Evolutionary conservation across 805 yeast species (phyloP).

Genomic region (Yarrowia yakushimensis): DNA sequence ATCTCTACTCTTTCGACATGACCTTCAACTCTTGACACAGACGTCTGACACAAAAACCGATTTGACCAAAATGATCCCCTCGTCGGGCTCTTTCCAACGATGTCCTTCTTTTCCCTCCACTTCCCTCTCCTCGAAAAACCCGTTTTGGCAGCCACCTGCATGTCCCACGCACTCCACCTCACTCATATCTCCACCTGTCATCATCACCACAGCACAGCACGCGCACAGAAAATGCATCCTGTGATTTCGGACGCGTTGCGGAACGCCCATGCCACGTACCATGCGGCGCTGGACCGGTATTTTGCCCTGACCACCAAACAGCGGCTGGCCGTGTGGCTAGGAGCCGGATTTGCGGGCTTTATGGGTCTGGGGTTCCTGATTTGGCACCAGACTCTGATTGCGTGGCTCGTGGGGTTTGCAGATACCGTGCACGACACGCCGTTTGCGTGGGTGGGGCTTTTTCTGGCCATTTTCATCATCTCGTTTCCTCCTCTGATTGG

Average conservation of each 20-base stretch:
- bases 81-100: neutral
- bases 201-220: neutral
- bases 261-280: constrained; percentile 23
- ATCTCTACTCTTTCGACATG: too few species aligned
- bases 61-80: too few species aligned
- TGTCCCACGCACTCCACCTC: neutral
- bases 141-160: neutral
- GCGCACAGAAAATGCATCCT: constrained; percentile 4
- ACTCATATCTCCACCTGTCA: neutral
- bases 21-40: too few species aligned
- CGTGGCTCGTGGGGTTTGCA: constrained; percentile 36
- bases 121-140: too few species aligned
- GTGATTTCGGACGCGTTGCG: constrained; percentile 19
- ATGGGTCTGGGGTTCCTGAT: constrained; percentile 33
- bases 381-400: constrained; percentile 38
- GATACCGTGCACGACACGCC: constrained; percentile 35
- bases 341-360: constrained; percentile 9
- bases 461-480: constrained; percentile 55
- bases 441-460: constrained; percentile 43
- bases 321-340: constrained; percentile 26
- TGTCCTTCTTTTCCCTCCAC: neutral
- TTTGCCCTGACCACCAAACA: constrained; percentile 25
- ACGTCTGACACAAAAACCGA: too few species aligned
- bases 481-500: constrained; percentile 93
- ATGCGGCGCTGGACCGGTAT: constrained; percentile 23